Evolutionary conservation across 352 stramenopile species (phyloP), one percentile per base, ranked within the genome.

Genomic region (Phytopythium kandeliae): DNA sequence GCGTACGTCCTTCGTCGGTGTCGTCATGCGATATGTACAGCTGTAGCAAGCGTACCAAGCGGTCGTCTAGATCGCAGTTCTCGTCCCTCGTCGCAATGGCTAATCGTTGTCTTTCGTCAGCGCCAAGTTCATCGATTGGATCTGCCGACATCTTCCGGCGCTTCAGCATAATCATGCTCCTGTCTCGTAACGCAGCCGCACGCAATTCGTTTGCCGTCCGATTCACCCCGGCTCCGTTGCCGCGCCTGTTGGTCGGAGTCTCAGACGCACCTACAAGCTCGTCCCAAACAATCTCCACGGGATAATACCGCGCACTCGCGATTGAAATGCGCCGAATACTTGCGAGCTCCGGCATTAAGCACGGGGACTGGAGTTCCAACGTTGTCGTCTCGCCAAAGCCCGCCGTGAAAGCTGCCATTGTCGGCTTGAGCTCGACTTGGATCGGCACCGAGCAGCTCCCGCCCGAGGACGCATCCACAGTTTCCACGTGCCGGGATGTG

Each of bases 391-490:
- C 40, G 6, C 21, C 25, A 17, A 19, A 36, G 9, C 49, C 33
- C 5, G 22, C 30, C 30, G 3, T 8, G 33, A 21, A 13, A 7
- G 12, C 34, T 22, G 25, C 1, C 22, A 8, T 48, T 12, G 43
- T 26, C 10, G 47, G 44, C 24, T 63, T 55, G 12, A 83, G 67
- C 43, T 82, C 60, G 2, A 91, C 52, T 33, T 41, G 63, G 13
- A 92, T 48, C 38, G 71, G 41, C 4, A 90, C 67, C 10, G 70
- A 70, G 54, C 69, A 77, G 11, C 58, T 74, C 16, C 55, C 46
- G 17, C 72, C 68, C 2, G 75, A 74, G 16, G 76, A 72, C n/a
- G 85, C 74, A 45, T 93, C 77, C n/a, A 95, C 61, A 3, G 82
- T 86, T 55, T 93, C 75, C 28, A 95, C 22, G 13, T 88, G 63